These are phyloP conservation scores for Ophiosphaerella narmari DNA, from an alignment of 2,329 filamentous ascomycete species.

Conservation along the genomic window DNA sequence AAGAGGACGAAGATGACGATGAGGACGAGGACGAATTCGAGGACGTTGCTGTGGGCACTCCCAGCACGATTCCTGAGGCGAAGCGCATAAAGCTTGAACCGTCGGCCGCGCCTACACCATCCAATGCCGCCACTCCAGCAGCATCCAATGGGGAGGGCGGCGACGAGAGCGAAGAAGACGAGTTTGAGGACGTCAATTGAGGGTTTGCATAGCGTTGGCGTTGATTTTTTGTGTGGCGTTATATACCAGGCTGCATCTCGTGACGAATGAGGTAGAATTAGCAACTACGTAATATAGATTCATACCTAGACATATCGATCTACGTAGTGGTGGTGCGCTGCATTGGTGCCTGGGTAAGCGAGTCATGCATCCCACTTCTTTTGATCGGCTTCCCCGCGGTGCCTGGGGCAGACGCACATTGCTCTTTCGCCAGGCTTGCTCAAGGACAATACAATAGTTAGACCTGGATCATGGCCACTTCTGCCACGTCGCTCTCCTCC, in stretches of 20 bases:
- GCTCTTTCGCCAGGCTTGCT: constrained; percentile 3
- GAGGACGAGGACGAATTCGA: constrained; percentile 54
- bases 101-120: constrained; percentile 42
- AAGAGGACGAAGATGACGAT: constrained; percentile 51
- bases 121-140: constrained; percentile 38
- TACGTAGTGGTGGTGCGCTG: no score
- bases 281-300: no score
- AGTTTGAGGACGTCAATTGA: constrained; percentile 52
- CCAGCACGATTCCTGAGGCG: constrained; percentile 45
- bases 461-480: constrained; percentile 45
- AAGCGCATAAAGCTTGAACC: constrained; percentile 68
- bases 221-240: constrained; percentile 17
- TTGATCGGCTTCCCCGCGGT: not conserved
- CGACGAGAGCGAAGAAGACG: constrained; percentile 53
- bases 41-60: constrained; percentile 40
- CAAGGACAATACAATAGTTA: constrained; percentile 30
- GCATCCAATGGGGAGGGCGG: constrained; percentile 50
- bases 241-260: constrained; percentile 3
- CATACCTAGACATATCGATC: no score
- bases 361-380: constrained; percentile 26
- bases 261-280: not conserved
- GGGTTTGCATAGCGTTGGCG: constrained; percentile 38
- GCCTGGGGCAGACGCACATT: no score
- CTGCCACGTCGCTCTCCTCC: constrained; percentile 54
- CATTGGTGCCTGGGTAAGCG: not conserved